Conservation (phyloP, 2,329 filamentous ascomycete genomes). For the Colletotrichum eleusines region DNA sequence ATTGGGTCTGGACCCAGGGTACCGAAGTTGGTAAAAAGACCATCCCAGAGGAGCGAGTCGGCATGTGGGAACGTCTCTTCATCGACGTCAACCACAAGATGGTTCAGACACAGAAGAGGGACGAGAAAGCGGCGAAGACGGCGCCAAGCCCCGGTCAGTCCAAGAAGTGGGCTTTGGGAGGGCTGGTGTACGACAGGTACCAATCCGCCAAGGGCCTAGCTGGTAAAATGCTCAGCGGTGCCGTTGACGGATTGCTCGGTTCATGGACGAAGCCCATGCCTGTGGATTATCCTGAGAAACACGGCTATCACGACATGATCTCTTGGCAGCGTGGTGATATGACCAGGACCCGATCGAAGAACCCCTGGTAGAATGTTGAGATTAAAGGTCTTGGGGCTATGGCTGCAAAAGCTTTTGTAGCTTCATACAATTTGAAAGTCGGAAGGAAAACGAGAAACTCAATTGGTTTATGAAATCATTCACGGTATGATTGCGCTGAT, state of each 20-base stretch:
- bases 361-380: background rate
- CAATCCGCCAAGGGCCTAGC: constrained; percentile 3
- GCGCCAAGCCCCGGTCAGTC: background rate
- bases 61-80: constrained; percentile 44
- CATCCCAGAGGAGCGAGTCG: constrained; percentile 42
- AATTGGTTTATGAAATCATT: background rate
- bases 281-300: background rate
- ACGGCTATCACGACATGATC: constrained; percentile 40
- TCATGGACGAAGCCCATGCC: background rate
- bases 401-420: too few species aligned
- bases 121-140: background rate
- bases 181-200: background rate
- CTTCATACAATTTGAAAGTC: background rate
- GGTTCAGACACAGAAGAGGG: constrained; percentile 9
- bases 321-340: constrained; percentile 39
- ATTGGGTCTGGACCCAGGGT: constrained; percentile 37
- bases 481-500: background rate
- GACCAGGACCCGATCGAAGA: background rate
- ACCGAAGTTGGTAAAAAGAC: background rate
- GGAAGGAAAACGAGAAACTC: background rate
- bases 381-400: background rate
- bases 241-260: constrained; percentile 13
- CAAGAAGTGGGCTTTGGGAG: background rate
- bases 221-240: constrained; percentile 4
- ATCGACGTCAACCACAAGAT: constrained; percentile 41